Evolutionary conservation across 805 yeast species (phyloP).

Genomic region (Suhomyces xylopsoci): DNA sequence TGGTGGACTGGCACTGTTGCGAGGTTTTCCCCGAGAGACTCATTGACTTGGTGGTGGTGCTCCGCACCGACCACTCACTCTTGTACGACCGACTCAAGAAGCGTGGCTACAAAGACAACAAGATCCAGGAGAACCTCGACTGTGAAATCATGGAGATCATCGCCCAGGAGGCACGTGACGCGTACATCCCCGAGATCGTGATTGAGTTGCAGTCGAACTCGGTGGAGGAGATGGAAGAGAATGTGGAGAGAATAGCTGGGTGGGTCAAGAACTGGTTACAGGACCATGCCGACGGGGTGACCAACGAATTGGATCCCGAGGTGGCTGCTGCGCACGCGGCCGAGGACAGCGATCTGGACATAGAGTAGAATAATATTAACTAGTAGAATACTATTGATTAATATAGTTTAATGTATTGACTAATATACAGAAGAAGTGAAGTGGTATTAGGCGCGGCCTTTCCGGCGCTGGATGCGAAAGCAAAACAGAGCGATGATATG

Average conservation of each 20-base stretch:
- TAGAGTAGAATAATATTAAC: no score
- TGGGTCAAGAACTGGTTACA: slow-evolving; percentile 78
- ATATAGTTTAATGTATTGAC: not conserved
- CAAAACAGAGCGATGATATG: no score
- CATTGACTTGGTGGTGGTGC: slow-evolving; percentile 88
- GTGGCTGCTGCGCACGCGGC: slow-evolving; percentile 9
- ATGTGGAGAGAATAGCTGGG: slow-evolving; percentile 66
- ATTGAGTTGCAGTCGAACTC: slow-evolving; percentile 73
- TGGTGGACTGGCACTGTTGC: slow-evolving; percentile 97
- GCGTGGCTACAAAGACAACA: slow-evolving; percentile 76
- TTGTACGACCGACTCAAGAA: slow-evolving; percentile 72
- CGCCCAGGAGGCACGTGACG: slow-evolving; percentile 79
- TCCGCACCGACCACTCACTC: slow-evolving; percentile 69
- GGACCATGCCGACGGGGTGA: slow-evolving; percentile 41
- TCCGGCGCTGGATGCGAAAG: not conserved
- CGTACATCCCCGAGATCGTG: slow-evolving; percentile 75
- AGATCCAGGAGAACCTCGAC: slow-evolving; percentile 88
- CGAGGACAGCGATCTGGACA: slow-evolving; percentile 13
- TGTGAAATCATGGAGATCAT: slow-evolving; percentile 97
- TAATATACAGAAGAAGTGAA: slow-evolving; percentile 1
- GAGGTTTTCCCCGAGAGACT: slow-evolving; percentile 91
- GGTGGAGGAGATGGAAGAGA: slow-evolving; percentile 76
- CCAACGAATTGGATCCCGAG: slow-evolving; percentile 25
- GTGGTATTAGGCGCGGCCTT: not conserved
- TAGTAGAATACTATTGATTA: no score